These are phyloP conservation scores for Kodamaea anthophila DNA, from an alignment of 1,139 yeast genomes.

Conservation along the genomic window DNA sequence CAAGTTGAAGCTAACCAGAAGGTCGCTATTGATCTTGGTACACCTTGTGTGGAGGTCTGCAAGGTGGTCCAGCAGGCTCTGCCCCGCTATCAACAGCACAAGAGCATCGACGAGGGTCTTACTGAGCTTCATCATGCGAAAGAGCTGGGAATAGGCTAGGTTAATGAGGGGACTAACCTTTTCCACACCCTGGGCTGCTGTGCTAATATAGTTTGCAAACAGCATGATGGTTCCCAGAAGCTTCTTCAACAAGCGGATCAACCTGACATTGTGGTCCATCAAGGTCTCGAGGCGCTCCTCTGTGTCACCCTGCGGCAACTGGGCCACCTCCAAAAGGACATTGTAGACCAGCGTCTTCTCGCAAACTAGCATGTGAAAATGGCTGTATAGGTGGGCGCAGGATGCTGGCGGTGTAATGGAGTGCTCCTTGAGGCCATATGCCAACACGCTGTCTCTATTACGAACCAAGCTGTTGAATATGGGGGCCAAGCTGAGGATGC, in stretches of 20 bases:
- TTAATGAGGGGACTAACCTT: conserved; percentile 29
- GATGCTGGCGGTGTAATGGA: conserved; percentile 1
- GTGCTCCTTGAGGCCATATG: neutral
- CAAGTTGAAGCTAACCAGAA: conserved; percentile 31
- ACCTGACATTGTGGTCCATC: conserved; percentile 42
- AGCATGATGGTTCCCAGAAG: conserved; percentile 33
- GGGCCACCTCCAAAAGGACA: conserved; percentile 25
- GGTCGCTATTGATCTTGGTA: conserved; percentile 32
- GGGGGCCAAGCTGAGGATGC: conserved; percentile 5
- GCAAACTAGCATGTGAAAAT: conserved; percentile 19
- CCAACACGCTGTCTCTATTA: conserved; percentile 10
- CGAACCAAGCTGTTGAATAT: conserved; percentile 16
- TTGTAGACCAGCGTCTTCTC: conserved; percentile 27
- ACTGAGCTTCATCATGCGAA: conserved; percentile 30
- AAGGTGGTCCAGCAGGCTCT: conserved; percentile 13
- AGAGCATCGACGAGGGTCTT: conserved; percentile 32
- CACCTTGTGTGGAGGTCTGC: conserved; percentile 26
- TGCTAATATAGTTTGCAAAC: conserved; percentile 15
- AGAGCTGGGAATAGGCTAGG: conserved; percentile 29
- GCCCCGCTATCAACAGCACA: conserved; percentile 11
- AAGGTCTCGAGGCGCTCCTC: conserved; percentile 41
- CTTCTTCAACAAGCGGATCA: conserved; percentile 39
- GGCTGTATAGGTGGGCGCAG: conserved; percentile 16
- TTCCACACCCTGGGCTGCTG: conserved; percentile 1
- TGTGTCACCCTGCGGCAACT: conserved; percentile 26